Percentiles rank a stretch among this genome's conserved stretches.
These are phyloP conservation scores for Ophiocordyceps camponoti-floridani DNA, from an alignment of 2,329 filamentous ascomycete species.

Conservation along the genomic window DNA sequence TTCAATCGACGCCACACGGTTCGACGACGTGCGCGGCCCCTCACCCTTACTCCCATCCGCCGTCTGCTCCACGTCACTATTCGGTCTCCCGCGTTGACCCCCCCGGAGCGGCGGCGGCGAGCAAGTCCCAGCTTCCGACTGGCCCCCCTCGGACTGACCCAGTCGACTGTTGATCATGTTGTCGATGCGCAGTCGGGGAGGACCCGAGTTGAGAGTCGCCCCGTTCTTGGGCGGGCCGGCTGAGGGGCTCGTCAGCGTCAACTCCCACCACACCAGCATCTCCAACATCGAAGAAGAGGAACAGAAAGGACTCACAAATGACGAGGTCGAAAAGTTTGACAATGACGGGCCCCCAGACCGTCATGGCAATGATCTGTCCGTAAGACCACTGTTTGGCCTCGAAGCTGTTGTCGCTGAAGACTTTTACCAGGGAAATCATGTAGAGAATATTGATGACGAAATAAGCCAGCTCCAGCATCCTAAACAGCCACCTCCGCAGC, in stretches of 20 bases:
- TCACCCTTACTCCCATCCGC: background rate
- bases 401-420: slow-evolving; percentile 18
- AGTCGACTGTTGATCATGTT: slow-evolving; percentile 18
- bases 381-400: slow-evolving; percentile 17
- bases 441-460: slow-evolving; percentile 20
- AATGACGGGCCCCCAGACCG: slow-evolving; percentile 20
- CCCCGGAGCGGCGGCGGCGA: background rate
- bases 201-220: slow-evolving; percentile 15
- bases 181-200: slow-evolving; percentile 19
- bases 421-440: slow-evolving; percentile 16
- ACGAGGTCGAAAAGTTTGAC: slow-evolving; percentile 20
- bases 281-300: background rate
- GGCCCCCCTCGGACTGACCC: slow-evolving; percentile 3
- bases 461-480: slow-evolving; percentile 16
- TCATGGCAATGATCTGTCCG: slow-evolving; percentile 20
- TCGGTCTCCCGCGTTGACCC: background rate
- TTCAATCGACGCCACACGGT: background rate
- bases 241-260: slow-evolving; percentile 1
- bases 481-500: slow-evolving; percentile 15
- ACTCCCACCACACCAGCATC: background rate
- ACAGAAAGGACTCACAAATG: slow-evolving; percentile 11
- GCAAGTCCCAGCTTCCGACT: background rate
- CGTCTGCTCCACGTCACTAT: background rate
- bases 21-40: too few species aligned
- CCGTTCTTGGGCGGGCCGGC: slow-evolving; percentile 20